A percentile compares a stretch with the other conserved stretches of the same genome.
Evolutionary conservation across 2,329 filamentous ascomycete species (phyloP).

Genomic region (Aspergillus aculeatinus): DNA sequence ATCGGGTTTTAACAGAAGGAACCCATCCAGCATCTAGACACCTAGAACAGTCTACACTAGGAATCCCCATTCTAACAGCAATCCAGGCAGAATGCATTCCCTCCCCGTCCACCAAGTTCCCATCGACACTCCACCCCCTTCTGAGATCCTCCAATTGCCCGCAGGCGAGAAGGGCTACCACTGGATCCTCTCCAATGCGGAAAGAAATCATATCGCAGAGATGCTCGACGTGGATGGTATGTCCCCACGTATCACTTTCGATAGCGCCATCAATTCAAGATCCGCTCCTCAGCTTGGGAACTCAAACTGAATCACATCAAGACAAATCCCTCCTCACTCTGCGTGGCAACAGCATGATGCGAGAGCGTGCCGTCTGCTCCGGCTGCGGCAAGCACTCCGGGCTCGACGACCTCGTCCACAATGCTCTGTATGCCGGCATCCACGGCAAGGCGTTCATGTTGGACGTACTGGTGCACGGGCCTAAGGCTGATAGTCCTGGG

Average conservation of each 20-base stretch:
- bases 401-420: constrained; percentile 8
- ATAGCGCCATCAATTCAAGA: background rate
- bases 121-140: background rate
- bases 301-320: background rate
- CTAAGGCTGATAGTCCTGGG: background rate
- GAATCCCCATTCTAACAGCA: background rate
- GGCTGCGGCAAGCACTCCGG: constrained; percentile 7
- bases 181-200: background rate
- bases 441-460: constrained; percentile 7
- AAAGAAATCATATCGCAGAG: background rate
- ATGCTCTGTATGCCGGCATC: background rate
- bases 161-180: background rate
- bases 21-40: no score
- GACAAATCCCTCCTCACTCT: background rate
- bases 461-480: constrained; percentile 3
- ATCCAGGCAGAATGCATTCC: background rate
- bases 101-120: background rate
- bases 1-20: no score
- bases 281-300: no score
- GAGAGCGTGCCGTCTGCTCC: background rate
- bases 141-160: background rate
- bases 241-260: background rate
- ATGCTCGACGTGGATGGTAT: background rate
- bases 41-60: no score
- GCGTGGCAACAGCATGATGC: background rate